A percentile compares a stretch with the other conserved stretches of the same genome.
These are phyloP conservation scores for Dactylellina drechsleri DNA, from an alignment of 2,329 filamentous ascomycete genomes.

Conservation along the genomic window DNA sequence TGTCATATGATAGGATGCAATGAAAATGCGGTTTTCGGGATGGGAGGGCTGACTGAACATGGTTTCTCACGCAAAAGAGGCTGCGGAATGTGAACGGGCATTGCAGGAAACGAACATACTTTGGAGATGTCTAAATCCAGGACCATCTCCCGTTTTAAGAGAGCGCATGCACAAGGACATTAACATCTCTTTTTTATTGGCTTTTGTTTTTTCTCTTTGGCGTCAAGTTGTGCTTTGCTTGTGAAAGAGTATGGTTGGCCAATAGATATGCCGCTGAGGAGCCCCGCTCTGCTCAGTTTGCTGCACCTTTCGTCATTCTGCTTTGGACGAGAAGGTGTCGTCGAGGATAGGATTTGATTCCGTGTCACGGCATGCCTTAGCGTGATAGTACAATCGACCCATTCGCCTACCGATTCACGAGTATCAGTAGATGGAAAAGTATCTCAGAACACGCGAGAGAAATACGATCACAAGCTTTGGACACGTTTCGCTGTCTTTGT, in stretches of 20 bases:
- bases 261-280: constrained; percentile 27
- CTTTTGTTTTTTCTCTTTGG: constrained; percentile 10
- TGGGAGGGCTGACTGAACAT: constrained; percentile 1
- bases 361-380: constrained; percentile 12
- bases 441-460: not conserved
- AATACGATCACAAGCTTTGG: not conserved
- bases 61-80: constrained; percentile 4
- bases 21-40: not conserved
- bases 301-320: constrained; percentile 50
- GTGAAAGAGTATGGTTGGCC: constrained; percentile 21
- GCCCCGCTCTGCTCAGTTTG: constrained; percentile 33
- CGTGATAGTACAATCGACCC: too few relatives aligned
- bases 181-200: constrained; percentile 15
- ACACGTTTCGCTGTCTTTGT: not conserved
- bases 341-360: constrained; percentile 23
- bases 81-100: constrained; percentile 19
- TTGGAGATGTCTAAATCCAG: constrained; percentile 12
- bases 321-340: constrained; percentile 18
- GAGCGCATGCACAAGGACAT: constrained; percentile 16
- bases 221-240: not conserved
- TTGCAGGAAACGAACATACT: constrained; percentile 7
- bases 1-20: constrained; percentile 45
- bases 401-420: too few relatives aligned
- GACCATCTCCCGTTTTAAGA: constrained; percentile 18
- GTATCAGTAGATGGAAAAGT: too few relatives aligned